Evolutionary conservation across 345 rosid species (phyloP).

Genomic region (Hevea brasiliensis): DNA sequence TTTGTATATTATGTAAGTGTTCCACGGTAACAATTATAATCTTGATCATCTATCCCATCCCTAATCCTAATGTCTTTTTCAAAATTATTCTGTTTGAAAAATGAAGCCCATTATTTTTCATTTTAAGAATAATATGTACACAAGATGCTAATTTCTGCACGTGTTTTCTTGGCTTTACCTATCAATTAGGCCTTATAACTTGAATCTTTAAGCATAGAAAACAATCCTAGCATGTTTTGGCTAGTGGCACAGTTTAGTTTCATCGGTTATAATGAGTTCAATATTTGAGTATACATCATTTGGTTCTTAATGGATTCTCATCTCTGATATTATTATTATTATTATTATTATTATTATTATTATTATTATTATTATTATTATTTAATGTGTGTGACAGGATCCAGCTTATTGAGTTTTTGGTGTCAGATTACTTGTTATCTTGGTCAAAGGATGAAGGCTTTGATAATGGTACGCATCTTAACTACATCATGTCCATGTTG

Average conservation of each 20-base stretch:
- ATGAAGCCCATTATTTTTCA: conserved; percentile 3
- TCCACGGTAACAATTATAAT: not conserved
- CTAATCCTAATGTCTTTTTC: not conserved
- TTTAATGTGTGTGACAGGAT: conserved; percentile 48
- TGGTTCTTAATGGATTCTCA: not conserved
- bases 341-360: not conserved
- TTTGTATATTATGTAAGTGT: conserved; percentile 67
- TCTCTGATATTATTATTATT: not conserved
- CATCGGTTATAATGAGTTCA: not conserved
- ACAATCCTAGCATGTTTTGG: not conserved
- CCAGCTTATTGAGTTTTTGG: conserved; percentile 76
- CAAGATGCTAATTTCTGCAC: not conserved
- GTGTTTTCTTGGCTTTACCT: not conserved
- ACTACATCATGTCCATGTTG: not conserved
- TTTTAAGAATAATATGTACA: not conserved
- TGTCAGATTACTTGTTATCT: conserved; percentile 56
- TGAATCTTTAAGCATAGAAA: not conserved
- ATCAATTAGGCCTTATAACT: not conserved
- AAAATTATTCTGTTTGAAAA: not conserved
- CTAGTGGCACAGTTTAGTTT: not conserved
- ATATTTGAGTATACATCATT: not conserved
- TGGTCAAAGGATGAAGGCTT: conserved; percentile 58
- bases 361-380: not conserved
- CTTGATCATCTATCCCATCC: not conserved
- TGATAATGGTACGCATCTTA: conserved; percentile 49